Evolutionary conservation across 306 rosid genomes (phyloP), one percentile per base, ranked within the genome.

Genomic region (Alnus glutinosa): DNA sequence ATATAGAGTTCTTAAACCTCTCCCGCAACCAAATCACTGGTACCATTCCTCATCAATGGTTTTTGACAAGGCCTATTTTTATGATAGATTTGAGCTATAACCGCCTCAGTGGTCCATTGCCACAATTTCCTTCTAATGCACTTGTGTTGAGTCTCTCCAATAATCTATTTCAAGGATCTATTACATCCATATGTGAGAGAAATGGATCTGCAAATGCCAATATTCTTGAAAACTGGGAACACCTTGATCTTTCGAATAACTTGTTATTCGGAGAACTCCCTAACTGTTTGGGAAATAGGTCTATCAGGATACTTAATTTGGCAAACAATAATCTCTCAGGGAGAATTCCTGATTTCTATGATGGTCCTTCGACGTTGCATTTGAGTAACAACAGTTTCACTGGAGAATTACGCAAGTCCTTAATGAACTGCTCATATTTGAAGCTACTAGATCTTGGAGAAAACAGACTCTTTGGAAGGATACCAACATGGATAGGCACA

Each of bases 11-110:
- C 0, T 55, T 77, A 42, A 77, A 77, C 19, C 75, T 81, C 1
- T 82, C 82, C 28, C 19, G n/a, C 54, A 85, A 85, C 50, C 81
- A 82, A 23, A 63, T 82, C 42, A 61, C 34, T 7, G 88, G 83
- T 16, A 28, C 19, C 32, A 48, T 81, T 5, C 79, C 86, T 50
- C 4, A 13, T 34, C 58, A 30, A 23, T 11, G 30, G n/a, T 32
- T 9, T 2, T 9, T 2, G 13, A 0, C 46, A 42, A 48, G 51
- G 0, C 1, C 9, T 1, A 0, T 0, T 48, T n/a, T n/a, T n/a
- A 1, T 19, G 1, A 0, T 74, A 9, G 77, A 71, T 80, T 39
- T 85, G 81, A 75, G 79, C 18, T 71, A 81, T 10, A 82, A 85
- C 70, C 23, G 15, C 18, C 66, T 85, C 5, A 15, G 34, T 0